phyloP scores from a whole-genome alignment of 2,329 filamentous ascomycete species.

The Anthostomella pinea region DNA sequence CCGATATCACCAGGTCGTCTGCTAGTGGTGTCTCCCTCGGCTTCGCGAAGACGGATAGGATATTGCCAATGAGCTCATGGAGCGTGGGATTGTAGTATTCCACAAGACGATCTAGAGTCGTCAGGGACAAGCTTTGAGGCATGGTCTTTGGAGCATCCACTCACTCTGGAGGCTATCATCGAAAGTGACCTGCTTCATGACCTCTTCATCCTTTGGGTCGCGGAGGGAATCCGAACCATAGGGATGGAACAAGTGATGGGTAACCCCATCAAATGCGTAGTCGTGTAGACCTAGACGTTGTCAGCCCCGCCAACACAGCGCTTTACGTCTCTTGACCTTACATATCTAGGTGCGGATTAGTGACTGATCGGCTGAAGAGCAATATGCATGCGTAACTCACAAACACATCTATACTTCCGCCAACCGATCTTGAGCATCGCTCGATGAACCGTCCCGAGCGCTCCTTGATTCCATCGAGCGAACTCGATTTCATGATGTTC shows the following conservation, averaged over 20 bases:
- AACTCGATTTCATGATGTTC: conserved; percentile 56
- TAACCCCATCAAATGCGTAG: conserved; percentile 67
- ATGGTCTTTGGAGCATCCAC: conserved; percentile 21
- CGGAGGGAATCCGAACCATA: conserved; percentile 60
- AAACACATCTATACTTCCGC: conserved; percentile 57
- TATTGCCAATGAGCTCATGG: conserved; percentile 44
- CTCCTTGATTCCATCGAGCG: conserved; percentile 56
- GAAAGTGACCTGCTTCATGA: conserved; percentile 68
- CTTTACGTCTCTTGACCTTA: too few species aligned
- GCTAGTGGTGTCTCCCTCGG: conserved; percentile 58
- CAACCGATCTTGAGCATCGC: conserved; percentile 45
- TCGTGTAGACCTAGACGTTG: conserved; percentile 59
- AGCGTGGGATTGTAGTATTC: conserved; percentile 54
- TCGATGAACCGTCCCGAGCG: conserved; percentile 54
- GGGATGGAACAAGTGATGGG: conserved; percentile 67
- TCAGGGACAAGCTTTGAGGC: conserved; percentile 1
- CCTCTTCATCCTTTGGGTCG: conserved; percentile 52
- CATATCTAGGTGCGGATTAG: conserved; percentile 22
- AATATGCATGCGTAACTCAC: conserved; percentile 37
- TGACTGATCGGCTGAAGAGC: not conserved
- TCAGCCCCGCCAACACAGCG: too few species aligned
- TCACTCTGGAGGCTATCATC: conserved; percentile 65
- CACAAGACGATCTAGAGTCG: conserved; percentile 53
- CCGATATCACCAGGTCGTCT: conserved; percentile 56
- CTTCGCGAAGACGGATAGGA: conserved; percentile 48